A percentile compares a stretch with the other conserved stretches of the same genome.
Evolutionary conservation across 805 yeast species (phyloP).

Genomic region (Huiozyma naganishii): DNA sequence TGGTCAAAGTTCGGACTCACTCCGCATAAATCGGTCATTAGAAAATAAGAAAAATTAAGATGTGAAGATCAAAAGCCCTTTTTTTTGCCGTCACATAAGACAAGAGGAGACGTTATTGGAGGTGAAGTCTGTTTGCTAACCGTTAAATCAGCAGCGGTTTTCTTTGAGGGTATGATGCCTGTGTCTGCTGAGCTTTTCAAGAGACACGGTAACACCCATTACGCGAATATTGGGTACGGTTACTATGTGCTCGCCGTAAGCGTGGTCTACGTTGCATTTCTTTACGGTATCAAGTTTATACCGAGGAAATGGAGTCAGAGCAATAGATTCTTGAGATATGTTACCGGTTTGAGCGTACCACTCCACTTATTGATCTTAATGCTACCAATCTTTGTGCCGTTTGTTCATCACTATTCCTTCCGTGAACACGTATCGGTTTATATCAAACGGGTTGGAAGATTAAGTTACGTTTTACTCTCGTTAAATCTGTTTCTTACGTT

Average conservation of each 20-base stretch:
- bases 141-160: too few relatives aligned
- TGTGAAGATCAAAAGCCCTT: too few relatives aligned
- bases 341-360: constrained; percentile 21
- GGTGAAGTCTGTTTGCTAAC: too few relatives aligned
- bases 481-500: constrained; percentile 45
- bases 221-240: constrained; percentile 51
- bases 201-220: constrained; percentile 48
- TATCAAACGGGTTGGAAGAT: constrained; percentile 51
- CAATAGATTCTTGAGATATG: neutral
- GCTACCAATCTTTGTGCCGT: constrained; percentile 27
- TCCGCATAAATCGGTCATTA: too few relatives aligned
- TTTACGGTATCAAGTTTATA: constrained; percentile 25
- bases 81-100: too few relatives aligned
- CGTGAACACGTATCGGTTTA: constrained; percentile 13
- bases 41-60: too few relatives aligned
- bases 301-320: neutral
- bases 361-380: constrained; percentile 28
- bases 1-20: too few relatives aligned
- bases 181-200: neutral
- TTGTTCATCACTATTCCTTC: constrained; percentile 26
- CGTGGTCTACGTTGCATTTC: constrained; percentile 29
- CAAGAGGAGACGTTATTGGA: too few relatives aligned
- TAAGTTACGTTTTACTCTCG: constrained; percentile 49
- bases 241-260: constrained; percentile 37
- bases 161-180: too few relatives aligned